Percentiles rank a stretch among this genome's conserved stretches.
phyloP scores from a whole-genome alignment of 2,329 filamentous ascomycete genomes.

The Epichloe elymi region DNA sequence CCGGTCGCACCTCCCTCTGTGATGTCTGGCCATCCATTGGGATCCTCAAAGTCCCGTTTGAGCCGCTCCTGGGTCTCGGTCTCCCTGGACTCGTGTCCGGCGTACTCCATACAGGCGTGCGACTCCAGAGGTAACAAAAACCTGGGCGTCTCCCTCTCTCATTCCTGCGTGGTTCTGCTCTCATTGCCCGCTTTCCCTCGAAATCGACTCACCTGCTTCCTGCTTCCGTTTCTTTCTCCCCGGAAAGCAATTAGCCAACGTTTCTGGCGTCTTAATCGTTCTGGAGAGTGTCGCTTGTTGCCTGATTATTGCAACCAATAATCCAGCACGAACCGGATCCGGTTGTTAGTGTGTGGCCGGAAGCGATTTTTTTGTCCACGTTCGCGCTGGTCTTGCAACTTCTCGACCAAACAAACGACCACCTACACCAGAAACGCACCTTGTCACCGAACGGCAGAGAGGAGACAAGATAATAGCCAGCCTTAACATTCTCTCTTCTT shows the following conservation, averaged over 20 bases:
- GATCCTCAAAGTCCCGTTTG: too few species aligned
- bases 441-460: too few species aligned
- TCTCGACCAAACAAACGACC: too few species aligned
- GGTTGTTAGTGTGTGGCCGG: too few species aligned
- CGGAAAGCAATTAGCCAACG: too few species aligned
- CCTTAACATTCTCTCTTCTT: too few species aligned
- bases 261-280: too few species aligned
- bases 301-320: not conserved
- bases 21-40: not conserved
- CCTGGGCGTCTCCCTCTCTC: not conserved
- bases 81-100: not conserved
- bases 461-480: too few species aligned
- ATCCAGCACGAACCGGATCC: not conserved
- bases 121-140: constrained; percentile 1
- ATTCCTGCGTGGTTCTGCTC: not conserved
- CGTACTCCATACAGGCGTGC: not conserved
- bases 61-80: not conserved
- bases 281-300: not conserved
- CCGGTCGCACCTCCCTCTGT: not conserved
- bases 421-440: too few species aligned
- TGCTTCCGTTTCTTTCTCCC: not conserved
- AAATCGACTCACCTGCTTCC: not conserved
- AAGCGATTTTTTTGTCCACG: too few species aligned
- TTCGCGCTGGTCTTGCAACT: not conserved
- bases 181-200: not conserved